These are phyloP conservation scores for Pyrenochaeta sp. DNA, from an alignment of 2,329 filamentous ascomycete genomes.

Conservation along the genomic window DNA sequence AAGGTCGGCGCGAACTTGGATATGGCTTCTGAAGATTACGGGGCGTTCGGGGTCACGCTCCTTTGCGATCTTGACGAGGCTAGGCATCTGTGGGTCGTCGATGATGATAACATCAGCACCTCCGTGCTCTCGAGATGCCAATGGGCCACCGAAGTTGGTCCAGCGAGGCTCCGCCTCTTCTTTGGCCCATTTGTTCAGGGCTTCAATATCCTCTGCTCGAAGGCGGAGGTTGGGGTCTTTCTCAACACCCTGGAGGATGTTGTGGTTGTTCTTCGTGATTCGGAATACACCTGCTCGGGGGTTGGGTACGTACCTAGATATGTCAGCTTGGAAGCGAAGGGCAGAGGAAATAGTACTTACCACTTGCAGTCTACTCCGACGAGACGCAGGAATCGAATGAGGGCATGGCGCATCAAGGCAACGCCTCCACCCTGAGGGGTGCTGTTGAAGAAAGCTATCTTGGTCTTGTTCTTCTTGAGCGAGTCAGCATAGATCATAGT, in stretches of 20 bases:
- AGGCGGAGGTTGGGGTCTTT: slow-evolving; percentile 68
- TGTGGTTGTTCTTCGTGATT: slow-evolving; percentile 87
- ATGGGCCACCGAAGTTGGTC: slow-evolving; percentile 71
- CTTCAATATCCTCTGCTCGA: slow-evolving; percentile 65
- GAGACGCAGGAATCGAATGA: slow-evolving; percentile 73
- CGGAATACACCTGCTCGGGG: slow-evolving; percentile 81
- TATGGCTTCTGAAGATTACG: slow-evolving; percentile 82
- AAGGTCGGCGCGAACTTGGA: slow-evolving; percentile 80
- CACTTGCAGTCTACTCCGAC: slow-evolving; percentile 75
- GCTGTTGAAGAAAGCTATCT: slow-evolving; percentile 79
- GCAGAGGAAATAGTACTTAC: slow-evolving; percentile 57
- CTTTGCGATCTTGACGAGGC: slow-evolving; percentile 78
- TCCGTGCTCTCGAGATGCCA: slow-evolving; percentile 69
- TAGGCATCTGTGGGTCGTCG: slow-evolving; percentile 86
- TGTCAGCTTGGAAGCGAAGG: slow-evolving; percentile 5
- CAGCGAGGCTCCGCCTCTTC: slow-evolving; percentile 79
- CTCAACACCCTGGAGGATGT: slow-evolving; percentile 83
- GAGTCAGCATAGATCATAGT: slow-evolving; percentile 69
- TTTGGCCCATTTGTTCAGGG: slow-evolving; percentile 74
- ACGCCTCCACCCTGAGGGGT: slow-evolving; percentile 86
- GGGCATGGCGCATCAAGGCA: slow-evolving; percentile 80
- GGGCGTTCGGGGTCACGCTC: slow-evolving; percentile 73
- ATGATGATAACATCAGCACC: slow-evolving; percentile 80
- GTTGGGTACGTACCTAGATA: slow-evolving; percentile 69
- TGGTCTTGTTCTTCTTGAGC: slow-evolving; percentile 69